Conservation (phyloP, 805 yeast genomes). For the Pichia scutulata region DNA sequence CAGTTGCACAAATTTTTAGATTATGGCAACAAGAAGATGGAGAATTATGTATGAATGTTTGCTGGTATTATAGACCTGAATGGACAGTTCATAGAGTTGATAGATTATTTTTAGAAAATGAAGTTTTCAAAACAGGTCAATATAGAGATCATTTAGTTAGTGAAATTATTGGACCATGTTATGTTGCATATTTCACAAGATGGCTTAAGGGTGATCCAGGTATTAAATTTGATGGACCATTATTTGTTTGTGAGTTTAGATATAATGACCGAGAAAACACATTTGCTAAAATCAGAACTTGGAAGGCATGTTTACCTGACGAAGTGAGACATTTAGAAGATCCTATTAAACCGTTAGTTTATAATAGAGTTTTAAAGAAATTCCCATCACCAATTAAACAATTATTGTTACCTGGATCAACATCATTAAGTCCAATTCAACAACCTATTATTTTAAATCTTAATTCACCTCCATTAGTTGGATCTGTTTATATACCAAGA, state of each 20-base stretch:
- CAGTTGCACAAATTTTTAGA: constrained; percentile 88
- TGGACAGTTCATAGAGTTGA: constrained; percentile 94
- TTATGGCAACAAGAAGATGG: constrained; percentile 81
- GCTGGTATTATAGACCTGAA: constrained; percentile 98
- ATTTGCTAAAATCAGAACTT: constrained; percentile 91
- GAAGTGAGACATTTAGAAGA: constrained; percentile 86
- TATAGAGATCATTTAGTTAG: constrained; percentile 87
- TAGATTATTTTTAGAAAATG: constrained; percentile 83
- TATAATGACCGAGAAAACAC: constrained; percentile 86
- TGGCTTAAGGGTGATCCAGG: constrained; percentile 93
- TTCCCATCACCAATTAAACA: constrained; percentile 81
- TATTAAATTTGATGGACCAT: constrained; percentile 67
- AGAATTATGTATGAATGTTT: constrained; percentile 80
- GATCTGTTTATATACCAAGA: constrained; percentile 79
- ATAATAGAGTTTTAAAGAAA: constrained; percentile 59
- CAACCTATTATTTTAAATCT: constrained; percentile 74
- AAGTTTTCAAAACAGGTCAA: constrained; percentile 94
- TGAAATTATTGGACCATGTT: constrained; percentile 89
- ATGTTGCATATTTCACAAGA: constrained; percentile 88
- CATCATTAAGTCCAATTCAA: constrained; percentile 67
- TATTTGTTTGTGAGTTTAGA: constrained; percentile 91
- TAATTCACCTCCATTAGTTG: constrained; percentile 90
- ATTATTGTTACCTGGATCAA: constrained; percentile 67
- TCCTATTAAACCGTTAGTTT: constrained; percentile 60
- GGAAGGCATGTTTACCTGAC: constrained; percentile 98